Base-by-base conservation (phyloP, 2,329 filamentous ascomycete genomes). In the Clarireedia monteithiana region DNA sequence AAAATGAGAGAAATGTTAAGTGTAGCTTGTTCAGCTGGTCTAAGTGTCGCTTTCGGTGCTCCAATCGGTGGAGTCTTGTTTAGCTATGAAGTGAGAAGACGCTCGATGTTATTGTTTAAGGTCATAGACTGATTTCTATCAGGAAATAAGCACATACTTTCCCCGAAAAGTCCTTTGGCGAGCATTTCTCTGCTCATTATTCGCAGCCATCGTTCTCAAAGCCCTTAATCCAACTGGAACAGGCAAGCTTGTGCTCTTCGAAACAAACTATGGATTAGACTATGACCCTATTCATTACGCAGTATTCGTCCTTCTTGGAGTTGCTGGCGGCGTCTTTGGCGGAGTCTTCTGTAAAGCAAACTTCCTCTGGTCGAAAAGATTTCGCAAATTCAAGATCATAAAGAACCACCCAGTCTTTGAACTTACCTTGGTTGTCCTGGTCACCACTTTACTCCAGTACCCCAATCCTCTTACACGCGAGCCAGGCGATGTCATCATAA, bases 11-110 rank as follows among this genome's bases (percentile, higher is more conserved):
- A 84, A 66, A 75, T 83, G 64, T 71, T 83, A 10, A 78, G 77
- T 46, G 79, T 80, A 3, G 77, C 78, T 2, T 82, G 79, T 59
- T 78, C 79, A 1, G 70, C 78, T 14, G 81, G 80, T 0, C 61
- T 84, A 26, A 78, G 76, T 34, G 80, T 83, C 1, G 80, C 80
- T 0, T 84, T 83, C 60, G 80, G 81, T 6, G 80, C 80, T 14
- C 81, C 80, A 0, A 82, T 84, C 51, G 81, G 81, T 1, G 80
- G 80, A 7, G 80, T 84, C 0, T 69, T 84, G 4, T 84, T 84
- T 65, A 77, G 75, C 46, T 83, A 82, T 55, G 78, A 80, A 64
- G 67, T 69, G 57, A 49, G 59, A 23, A 34, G 10, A 27, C 14
- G 45, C 23, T 14, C 1, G 10, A 27, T 20, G 4, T 20, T 49